Base-by-base conservation (phyloP, 306 rosid genomes). In the Vachellia pachyceras region DNA sequence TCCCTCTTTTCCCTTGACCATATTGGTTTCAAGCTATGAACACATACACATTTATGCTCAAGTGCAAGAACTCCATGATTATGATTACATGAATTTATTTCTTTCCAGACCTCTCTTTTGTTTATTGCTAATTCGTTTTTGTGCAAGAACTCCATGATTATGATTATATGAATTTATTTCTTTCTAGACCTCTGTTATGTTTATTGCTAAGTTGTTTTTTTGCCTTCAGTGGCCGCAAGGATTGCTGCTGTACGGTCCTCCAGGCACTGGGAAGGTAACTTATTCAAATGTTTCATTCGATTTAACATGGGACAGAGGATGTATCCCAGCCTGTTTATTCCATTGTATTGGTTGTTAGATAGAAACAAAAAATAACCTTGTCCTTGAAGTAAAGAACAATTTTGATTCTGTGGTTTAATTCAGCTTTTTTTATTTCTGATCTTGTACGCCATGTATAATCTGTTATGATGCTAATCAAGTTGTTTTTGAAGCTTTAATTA, bases 221-320 rank as follows among this genome's bases (percentile, higher is more conserved):
- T 78, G 25, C 77, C 83, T 86, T 75, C 89, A 93, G 97, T 95
- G 95, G 95, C 92, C 95, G 8, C 87, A 95, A 42, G 97, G 99
- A 47, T 85, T 95, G 86, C 89, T 93, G 57, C 84, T 95, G 68
- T 89, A 95, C 12, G 99, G 99, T 68, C 97, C 97, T 80, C 99
- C 97, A 9, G 93, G 99, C 79, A 93, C 97, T 1, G 97, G 99
- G 79, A 95, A 95, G 97, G 98, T 94, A 76, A 17, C 36, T 18
- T 81, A 72, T 55, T 50, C 41, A 58, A 42, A 54, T 35, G 39
- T 15, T 17, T 17, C 52, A 2, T 49, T 58, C 69, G 22, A 39
- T 61, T 72, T 10, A 60, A 22, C n/a, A 49, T 18, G 52, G 39
- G n/a, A 57, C 12, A 57, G 11, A 33, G 80, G 47, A 33, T 44